Evolutionary conservation across 176 grass and related monocot genomes (phyloP), one percentile per base, ranked within the genome.

Genomic region (Eragrostis curvula): DNA sequence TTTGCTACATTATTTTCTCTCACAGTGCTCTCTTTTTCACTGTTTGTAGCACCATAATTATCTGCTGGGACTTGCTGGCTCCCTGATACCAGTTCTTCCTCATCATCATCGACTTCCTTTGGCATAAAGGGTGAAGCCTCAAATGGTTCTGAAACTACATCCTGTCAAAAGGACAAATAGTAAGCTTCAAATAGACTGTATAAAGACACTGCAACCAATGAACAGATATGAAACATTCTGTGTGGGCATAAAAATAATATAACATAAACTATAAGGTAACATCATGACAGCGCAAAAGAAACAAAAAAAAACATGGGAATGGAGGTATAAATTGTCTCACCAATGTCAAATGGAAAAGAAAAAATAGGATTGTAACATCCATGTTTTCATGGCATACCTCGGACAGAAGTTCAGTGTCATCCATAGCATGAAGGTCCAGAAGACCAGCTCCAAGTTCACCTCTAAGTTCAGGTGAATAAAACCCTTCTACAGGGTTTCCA

Each of bases 401-500:
- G 28, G 97, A 96, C 20, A 99, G 85, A 51, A 99, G 93, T 45
- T 95, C 93, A 17, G 93, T 99, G 40, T 99, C 93, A 88, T 99
- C 97, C 68, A 96, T 93, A 79, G 97, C 91, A 85, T 96, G 97
- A 42, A 99, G 91, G 80, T 99, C 97, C 73, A 99, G 76, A 79
- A 99, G 93, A 25, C 93, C 97, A 90, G 97, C 93, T 69, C 93
- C 97, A 90, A 99, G 94, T 62, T 99, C 97, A 81, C 97, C 89
- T 92, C 93, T 92, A 41, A 99, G 84, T 61, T 99, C 97, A 23
- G 93, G 83, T 69, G 93, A 99, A 94, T 99, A 99, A 82, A 99
- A 90, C 18, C 89, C 90, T 65, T 94, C 87, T 39, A 85, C 66
- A 52, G 89, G 74, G 71, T 88, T 90, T 15, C 68, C 70, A 70